These are phyloP conservation scores for Apiotrichum mycotoxinovorans DNA, from an alignment of 1,284 basidiomycete genomes.

Conservation along the genomic window DNA sequence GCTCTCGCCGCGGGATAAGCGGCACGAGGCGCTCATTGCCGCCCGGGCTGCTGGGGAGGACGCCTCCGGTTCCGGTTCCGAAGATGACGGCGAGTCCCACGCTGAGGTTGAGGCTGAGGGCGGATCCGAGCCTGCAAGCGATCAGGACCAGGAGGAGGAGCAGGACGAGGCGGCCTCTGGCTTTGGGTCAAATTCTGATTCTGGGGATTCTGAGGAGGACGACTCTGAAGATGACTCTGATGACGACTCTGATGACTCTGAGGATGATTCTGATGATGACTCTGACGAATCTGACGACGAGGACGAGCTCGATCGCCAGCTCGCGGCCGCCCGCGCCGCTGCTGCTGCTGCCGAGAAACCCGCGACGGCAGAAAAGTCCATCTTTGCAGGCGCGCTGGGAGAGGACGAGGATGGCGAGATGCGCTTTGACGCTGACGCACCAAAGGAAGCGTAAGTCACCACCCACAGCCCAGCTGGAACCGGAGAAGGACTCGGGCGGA, in stretches of 20 bases:
- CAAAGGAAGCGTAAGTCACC: slow-evolving; percentile 44
- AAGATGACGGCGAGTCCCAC: not conserved
- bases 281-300: slow-evolving; percentile 28
- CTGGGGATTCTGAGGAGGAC: not conserved
- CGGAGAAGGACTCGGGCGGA: not conserved
- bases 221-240: not conserved
- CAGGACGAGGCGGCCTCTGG: not conserved
- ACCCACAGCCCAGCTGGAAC: not conserved
- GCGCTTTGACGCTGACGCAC: slow-evolving; percentile 40
- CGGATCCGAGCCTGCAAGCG: not conserved
- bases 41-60: slow-evolving; percentile 3
- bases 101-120: not conserved
- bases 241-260: not conserved
- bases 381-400: slow-evolving; percentile 15
- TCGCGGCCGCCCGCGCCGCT: slow-evolving; percentile 57
- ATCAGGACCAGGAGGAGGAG: not conserved
- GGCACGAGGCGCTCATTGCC: slow-evolving; percentile 12
- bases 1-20: slow-evolving; percentile 8
- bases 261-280: slow-evolving; percentile 7
- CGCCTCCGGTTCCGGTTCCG: not conserved
- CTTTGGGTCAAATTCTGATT: not conserved
- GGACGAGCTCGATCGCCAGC: slow-evolving; percentile 62
- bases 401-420: slow-evolving; percentile 44
- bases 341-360: not conserved
- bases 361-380: not conserved